phyloP scores from a whole-genome alignment of 805 yeast genomes.

The Saturnispora besseyi region DNA sequence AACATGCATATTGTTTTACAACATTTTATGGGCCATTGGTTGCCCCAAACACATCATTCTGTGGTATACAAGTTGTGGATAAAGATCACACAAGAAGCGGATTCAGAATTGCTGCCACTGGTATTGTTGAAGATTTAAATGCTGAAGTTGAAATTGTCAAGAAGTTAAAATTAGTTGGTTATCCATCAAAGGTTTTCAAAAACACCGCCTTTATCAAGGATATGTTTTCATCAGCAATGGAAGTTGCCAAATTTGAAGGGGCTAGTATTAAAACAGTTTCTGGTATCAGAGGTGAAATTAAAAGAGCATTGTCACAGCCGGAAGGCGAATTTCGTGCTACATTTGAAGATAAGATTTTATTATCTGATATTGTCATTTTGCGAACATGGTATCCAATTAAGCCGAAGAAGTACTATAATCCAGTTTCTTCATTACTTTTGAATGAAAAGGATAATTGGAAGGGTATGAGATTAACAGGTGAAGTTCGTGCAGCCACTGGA shows the following conservation, averaged over 20 bases:
- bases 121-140: constrained; percentile 90
- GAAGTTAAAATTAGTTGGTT: constrained; percentile 89
- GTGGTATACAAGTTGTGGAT: constrained; percentile 87
- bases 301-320: constrained; percentile 86
- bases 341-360: constrained; percentile 86
- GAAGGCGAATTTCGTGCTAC: constrained; percentile 96
- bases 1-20: constrained; percentile 93
- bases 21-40: constrained; percentile 96
- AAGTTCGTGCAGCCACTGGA: constrained; percentile 69
- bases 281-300: constrained; percentile 96
- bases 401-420: constrained; percentile 86
- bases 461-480: constrained; percentile 95
- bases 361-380: constrained; percentile 83
- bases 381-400: constrained; percentile 97
- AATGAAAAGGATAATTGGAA: constrained; percentile 79
- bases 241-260: constrained; percentile 97
- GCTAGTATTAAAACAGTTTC: constrained; percentile 95
- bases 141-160: constrained; percentile 86
- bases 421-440: constrained; percentile 83
- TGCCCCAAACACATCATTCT: constrained; percentile 95
- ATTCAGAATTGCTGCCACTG: constrained; percentile 94
- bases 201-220: constrained; percentile 97
- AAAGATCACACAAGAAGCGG: constrained; percentile 77
- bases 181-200: constrained; percentile 86
- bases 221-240: constrained; percentile 87